phyloP scores from a whole-genome alignment of 768 basidiomycete species.

The Lentinula detonsa region DNA sequence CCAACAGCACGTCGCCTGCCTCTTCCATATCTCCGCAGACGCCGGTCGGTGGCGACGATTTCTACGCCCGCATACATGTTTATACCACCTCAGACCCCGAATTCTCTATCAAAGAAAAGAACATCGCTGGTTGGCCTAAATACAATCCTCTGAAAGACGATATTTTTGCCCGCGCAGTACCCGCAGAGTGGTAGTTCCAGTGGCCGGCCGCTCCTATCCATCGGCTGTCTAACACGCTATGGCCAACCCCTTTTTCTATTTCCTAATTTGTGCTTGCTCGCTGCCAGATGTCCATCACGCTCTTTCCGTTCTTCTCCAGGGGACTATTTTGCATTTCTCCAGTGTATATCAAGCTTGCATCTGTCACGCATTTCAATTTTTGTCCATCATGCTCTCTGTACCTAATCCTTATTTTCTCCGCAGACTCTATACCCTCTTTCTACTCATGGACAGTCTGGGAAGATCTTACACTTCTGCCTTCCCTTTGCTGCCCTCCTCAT shows the following conservation, averaged over 20 bases:
- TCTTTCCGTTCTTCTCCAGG: not conserved
- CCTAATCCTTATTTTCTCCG: not conserved
- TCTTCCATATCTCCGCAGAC: constrained; percentile 60
- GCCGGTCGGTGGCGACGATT: constrained; percentile 45
- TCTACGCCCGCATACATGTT: constrained; percentile 41
- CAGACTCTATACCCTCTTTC: not conserved
- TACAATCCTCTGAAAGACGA: constrained; percentile 47
- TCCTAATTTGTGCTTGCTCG: not conserved
- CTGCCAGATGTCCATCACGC: not conserved
- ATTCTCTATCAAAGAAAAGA: constrained; percentile 27
- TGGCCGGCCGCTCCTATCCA: constrained; percentile 3
- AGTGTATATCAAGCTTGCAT: constrained; percentile 3
- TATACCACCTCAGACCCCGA: constrained; percentile 18
- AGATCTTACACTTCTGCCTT: not conserved
- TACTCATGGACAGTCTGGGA: not conserved
- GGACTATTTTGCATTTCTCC: not conserved
- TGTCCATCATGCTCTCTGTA: not conserved
- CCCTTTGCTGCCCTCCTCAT: not conserved
- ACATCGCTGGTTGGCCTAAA: constrained; percentile 12
- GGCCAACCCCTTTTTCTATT: not conserved
- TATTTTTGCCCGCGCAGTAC: constrained; percentile 61
- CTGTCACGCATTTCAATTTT: not conserved
- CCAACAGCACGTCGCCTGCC: constrained; percentile 49
- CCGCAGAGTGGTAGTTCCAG: constrained; percentile 51
- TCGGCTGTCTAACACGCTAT: not conserved